These are phyloP conservation scores for Nannochloropsis salina DNA, from an alignment of 108 stramenopile genomes.

Conservation along the genomic window DNA sequence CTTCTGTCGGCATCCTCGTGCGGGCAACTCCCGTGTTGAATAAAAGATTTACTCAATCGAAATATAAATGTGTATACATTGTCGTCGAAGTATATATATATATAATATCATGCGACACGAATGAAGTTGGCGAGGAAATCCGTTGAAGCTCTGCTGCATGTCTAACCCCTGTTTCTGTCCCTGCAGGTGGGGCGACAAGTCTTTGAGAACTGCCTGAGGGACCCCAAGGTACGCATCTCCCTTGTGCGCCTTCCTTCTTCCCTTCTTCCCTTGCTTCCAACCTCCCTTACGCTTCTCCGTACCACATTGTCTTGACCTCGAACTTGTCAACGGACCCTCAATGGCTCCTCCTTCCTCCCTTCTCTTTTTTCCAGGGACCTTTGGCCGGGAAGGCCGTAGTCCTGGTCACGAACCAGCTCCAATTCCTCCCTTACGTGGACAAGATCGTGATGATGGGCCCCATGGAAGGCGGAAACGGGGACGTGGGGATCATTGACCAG, in stretches of 20 bases:
- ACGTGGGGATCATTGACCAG: slow-evolving; percentile 43
- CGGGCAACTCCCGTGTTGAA: no score
- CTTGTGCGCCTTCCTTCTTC: background rate
- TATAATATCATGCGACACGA: background rate
- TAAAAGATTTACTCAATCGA: no score
- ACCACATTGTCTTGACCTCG: no score
- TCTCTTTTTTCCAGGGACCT: background rate
- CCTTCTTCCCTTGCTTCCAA: background rate
- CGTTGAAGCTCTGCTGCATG: background rate
- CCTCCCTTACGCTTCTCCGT: background rate
- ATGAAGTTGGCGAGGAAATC: background rate
- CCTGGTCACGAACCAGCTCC: slow-evolving; percentile 87
- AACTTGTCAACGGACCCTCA: slow-evolving; percentile 22
- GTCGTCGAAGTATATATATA: background rate
- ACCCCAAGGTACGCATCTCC: slow-evolving; percentile 43
- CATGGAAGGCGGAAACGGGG: slow-evolving; percentile 59
- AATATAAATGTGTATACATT: background rate
- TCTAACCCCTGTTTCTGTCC: background rate
- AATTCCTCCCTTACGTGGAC: slow-evolving; percentile 63
- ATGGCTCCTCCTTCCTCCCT: background rate
- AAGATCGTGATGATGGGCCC: slow-evolving; percentile 67
- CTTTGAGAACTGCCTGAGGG: slow-evolving; percentile 67
- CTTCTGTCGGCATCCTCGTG: no score
- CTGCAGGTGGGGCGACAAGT: slow-evolving; percentile 64
- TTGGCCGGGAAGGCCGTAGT: slow-evolving; percentile 56